Percentiles rank a stretch among this genome's conserved stretches.
Evolutionary conservation across 2,329 filamentous ascomycete genomes (phyloP).

Genomic region (Alternaria triticina): DNA sequence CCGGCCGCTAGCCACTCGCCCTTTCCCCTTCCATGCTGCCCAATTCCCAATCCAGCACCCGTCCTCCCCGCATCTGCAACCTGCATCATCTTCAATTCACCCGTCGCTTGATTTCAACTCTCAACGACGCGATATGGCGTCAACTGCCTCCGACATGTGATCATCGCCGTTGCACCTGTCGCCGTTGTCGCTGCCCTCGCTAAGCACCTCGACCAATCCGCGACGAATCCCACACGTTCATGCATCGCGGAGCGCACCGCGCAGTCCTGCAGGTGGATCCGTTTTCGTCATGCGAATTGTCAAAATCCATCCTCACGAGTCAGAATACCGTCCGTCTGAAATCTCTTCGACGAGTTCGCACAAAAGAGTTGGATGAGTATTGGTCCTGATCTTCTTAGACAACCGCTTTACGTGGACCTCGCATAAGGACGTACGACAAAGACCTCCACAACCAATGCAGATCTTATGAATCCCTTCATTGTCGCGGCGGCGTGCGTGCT

Average conservation of each 20-base stretch:
- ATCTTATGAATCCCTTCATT: neutral
- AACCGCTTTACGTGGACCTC: neutral
- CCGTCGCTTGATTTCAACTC: neutral
- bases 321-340: neutral
- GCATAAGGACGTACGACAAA: neutral
- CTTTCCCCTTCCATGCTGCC: constrained; percentile 1
- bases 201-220: constrained; percentile 10
- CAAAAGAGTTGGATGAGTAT: neutral
- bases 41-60: neutral
- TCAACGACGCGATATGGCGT: constrained; percentile 16
- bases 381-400: neutral
- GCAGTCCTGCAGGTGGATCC: neutral
- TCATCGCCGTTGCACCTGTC: constrained; percentile 3
- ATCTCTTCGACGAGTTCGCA: neutral
- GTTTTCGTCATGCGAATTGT: neutral
- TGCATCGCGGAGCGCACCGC: constrained; percentile 13
- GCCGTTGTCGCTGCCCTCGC: constrained; percentile 15
- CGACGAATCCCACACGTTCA: constrained; percentile 11
- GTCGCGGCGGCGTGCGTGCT: neutral
- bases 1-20: constrained; percentile 6
- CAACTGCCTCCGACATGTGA: constrained; percentile 7
- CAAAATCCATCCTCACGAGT: neutral
- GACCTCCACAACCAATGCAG: neutral
- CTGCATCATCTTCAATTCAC: neutral
- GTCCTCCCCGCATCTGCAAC: neutral